These are phyloP conservation scores for Aspergillus sp. DNA, from an alignment of 2,329 filamentous ascomycete species.

Conservation along the genomic window DNA sequence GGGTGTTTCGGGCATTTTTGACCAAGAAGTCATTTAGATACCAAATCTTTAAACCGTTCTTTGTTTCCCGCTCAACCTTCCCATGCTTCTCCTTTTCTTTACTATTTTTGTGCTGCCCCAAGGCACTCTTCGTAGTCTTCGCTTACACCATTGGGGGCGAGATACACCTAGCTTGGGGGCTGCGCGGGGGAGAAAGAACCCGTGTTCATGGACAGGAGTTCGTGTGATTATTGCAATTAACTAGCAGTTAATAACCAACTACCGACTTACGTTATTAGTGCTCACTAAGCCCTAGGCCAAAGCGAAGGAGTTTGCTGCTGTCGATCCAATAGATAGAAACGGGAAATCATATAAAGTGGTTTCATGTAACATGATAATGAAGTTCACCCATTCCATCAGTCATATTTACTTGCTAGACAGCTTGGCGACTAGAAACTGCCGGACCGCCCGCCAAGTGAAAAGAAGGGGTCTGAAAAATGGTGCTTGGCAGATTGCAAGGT, in stretches of 20 bases:
- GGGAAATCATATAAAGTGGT: too few relatives aligned
- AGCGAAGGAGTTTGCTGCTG: neutral
- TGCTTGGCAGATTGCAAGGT: neutral
- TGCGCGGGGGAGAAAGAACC: neutral
- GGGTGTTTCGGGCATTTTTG: slow-evolving; percentile 24
- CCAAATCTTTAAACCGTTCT: slow-evolving; percentile 8
- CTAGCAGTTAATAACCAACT: too few relatives aligned
- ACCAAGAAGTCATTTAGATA: slow-evolving; percentile 21
- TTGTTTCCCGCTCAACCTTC: neutral
- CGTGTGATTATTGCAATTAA: neutral
- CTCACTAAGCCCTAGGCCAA: slow-evolving; percentile 3
- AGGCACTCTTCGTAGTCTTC: neutral
- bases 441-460: slow-evolving; percentile 1
- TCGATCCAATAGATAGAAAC: neutral
- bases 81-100: neutral
- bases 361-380: too few relatives aligned
- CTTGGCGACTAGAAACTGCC: too few relatives aligned
- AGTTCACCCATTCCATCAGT: too few relatives aligned
- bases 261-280: neutral
- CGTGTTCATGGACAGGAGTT: neutral
- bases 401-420: too few relatives aligned
- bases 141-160: neutral
- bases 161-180: slow-evolving; percentile 3
- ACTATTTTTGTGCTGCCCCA: neutral
- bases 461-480: neutral